Evolutionary conservation across 345 rosid species (phyloP).

Genomic region (Populus davidiana): DNA sequence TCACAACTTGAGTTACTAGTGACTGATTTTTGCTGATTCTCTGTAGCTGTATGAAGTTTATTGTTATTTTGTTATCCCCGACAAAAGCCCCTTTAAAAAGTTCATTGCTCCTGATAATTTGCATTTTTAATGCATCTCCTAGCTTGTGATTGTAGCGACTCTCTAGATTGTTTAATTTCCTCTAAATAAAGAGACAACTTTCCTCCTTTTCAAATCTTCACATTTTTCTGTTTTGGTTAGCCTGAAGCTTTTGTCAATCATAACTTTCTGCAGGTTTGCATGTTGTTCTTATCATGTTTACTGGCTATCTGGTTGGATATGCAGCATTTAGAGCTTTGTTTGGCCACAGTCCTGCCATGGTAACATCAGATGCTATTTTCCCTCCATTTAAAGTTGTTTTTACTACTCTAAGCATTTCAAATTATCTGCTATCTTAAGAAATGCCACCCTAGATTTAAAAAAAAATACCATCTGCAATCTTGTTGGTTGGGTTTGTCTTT

Average conservation of each 20-base stretch:
- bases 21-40: neutral
- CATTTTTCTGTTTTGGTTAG: neutral
- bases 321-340: constrained; percentile 83
- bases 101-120: neutral
- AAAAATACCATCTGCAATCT: neutral
- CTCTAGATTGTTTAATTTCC: neutral
- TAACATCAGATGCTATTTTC: constrained; percentile 18
- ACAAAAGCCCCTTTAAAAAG: no score
- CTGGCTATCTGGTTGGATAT: constrained; percentile 89
- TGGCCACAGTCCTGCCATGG: constrained; percentile 65
- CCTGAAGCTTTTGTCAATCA: neutral
- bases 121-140: neutral
- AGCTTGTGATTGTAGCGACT: neutral
- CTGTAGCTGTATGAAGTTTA: neutral
- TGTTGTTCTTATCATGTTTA: constrained; percentile 80
- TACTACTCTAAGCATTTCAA: neutral
- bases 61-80: no score
- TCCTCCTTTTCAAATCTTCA: neutral
- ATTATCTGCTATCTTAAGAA: no score
- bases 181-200: neutral
- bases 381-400: neutral
- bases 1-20: neutral
- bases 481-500: neutral
- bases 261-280: constrained; percentile 60
- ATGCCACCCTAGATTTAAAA: neutral